Evolutionary conservation across 139 green algal genomes (phyloP).

Genomic region (Yamagishiella unicocca): DNA sequence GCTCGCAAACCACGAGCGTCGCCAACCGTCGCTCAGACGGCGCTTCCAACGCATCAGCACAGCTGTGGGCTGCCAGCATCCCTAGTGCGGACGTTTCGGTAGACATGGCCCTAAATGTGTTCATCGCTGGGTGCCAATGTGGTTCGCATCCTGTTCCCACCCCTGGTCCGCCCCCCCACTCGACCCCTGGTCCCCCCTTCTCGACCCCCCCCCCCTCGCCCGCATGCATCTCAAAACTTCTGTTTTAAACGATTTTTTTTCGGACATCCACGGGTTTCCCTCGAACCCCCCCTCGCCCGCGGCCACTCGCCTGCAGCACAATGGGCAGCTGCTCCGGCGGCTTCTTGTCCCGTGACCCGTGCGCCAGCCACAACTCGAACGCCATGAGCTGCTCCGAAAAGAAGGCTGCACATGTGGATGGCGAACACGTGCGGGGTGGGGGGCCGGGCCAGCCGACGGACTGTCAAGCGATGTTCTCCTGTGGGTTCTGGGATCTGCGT

Average conservation of each 20-base stretch:
- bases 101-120: too few relatives aligned
- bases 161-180: neutral
- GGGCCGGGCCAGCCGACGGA: neutral
- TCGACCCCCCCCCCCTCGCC: neutral
- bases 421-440: too few relatives aligned
- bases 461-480: neutral
- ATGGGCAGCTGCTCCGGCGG: constrained; percentile 99
- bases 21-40: neutral
- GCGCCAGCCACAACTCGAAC: constrained; percentile 98
- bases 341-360: constrained; percentile 84
- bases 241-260: too few relatives aligned
- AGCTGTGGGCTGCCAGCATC: neutral
- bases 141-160: neutral
- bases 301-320: constrained; percentile 88
- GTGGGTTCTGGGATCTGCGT: neutral
- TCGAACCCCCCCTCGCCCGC: too few relatives aligned
- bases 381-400: constrained; percentile 98
- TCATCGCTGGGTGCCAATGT: too few relatives aligned
- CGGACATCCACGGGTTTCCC: too few relatives aligned
- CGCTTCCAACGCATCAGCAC: neutral
- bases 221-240: too few relatives aligned
- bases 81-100: too few relatives aligned
- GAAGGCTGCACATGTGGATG: too few relatives aligned
- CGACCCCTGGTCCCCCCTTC: neutral
- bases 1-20: neutral